Evolutionary conservation across 169 alveolate species (phyloP).

Genomic region (Perkinsus olseni): DNA sequence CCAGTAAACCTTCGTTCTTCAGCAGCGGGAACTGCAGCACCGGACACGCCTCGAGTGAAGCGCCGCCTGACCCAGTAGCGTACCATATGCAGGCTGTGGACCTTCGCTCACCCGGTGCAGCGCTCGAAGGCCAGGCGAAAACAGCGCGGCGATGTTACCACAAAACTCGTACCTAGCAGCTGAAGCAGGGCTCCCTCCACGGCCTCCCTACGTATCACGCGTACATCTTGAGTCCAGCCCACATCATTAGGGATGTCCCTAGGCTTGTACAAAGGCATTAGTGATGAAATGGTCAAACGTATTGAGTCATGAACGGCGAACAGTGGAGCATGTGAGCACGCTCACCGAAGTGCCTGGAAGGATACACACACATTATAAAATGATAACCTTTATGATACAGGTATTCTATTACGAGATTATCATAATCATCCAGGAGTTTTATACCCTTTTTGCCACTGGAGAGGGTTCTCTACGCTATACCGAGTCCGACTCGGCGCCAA

Average conservation of each 20-base stretch:
- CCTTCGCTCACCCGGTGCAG: constrained; percentile 46
- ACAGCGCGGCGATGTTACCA: background rate
- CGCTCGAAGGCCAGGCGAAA: constrained; percentile 47
- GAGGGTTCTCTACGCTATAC: too few relatives aligned
- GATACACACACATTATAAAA: too few relatives aligned
- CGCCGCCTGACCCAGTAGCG: too few relatives aligned
- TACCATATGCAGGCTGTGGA: constrained; percentile 40
- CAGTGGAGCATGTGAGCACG: constrained; percentile 73
- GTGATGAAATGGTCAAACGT: constrained; percentile 68
- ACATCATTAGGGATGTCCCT: constrained; percentile 74
- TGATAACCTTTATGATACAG: background rate
- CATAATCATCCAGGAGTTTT: too few relatives aligned
- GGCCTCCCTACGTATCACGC: constrained; percentile 1
- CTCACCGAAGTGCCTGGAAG: constrained; percentile 81
- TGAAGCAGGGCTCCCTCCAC: background rate
- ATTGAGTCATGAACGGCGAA: constrained; percentile 72
- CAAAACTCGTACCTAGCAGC: background rate
- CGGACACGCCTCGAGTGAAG: too few relatives aligned
- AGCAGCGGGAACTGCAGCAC: constrained; percentile 44
- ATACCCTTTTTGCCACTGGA: too few relatives aligned
- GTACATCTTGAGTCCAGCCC: constrained; percentile 71
- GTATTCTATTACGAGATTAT: too few relatives aligned
- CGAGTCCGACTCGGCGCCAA: too few relatives aligned
- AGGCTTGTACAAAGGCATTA: constrained; percentile 67
- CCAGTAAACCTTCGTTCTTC: constrained; percentile 45